Base-by-base conservation (phyloP, 192 early-diverging fungal genomes). In the Obelidium mucronatum region DNA sequence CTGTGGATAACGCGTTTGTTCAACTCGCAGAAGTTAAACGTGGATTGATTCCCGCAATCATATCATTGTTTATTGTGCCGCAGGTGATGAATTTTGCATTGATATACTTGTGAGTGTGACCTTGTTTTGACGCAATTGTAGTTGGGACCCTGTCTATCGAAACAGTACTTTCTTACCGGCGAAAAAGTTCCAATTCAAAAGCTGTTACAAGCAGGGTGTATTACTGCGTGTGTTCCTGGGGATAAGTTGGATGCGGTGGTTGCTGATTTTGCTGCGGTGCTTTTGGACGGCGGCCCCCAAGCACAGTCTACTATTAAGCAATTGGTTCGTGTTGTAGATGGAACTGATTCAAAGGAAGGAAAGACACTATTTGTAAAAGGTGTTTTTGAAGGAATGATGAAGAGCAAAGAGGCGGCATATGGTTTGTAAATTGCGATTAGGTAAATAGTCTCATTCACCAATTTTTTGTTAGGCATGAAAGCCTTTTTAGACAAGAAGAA, bases 21-120 rank as follows among this genome's bases (percentile, higher is more conserved):
- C 82, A 84, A 31, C 78, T 91, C 70, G 82, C 86, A 0, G 90
- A 91, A 75, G 88, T 90, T 35, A 82, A 86, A 37, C 79, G 86
- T 2, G 90, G 90, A 0, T 42, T 91, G 40, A 81, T 91, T n/a
- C 90, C 90, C 0, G 90, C 90, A 40, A 81, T 87, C 73, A 91
- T 91, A 51, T 90, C 88, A 0, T 88, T 87, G 71, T 86, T 82
- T 37, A 86, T 90, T 64, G 85, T 91, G 1, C 87, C 87, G 17
- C 84, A 87, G 76, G 35, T 91, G 2, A 28, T 35, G 5, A 30
- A 24, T 30, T 15, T n/a, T n/a, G 3, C 33, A 48, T 48, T 1
- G 15, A 39, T 15, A 28, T 37, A 19, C 62, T 64, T 64, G 28
- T 64, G 6, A 64, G 11, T 60, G 8, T 33, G 33, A 33, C 33